Conservation (phyloP, 257 asterid genomes). For the Mitragyna speciosa region DNA sequence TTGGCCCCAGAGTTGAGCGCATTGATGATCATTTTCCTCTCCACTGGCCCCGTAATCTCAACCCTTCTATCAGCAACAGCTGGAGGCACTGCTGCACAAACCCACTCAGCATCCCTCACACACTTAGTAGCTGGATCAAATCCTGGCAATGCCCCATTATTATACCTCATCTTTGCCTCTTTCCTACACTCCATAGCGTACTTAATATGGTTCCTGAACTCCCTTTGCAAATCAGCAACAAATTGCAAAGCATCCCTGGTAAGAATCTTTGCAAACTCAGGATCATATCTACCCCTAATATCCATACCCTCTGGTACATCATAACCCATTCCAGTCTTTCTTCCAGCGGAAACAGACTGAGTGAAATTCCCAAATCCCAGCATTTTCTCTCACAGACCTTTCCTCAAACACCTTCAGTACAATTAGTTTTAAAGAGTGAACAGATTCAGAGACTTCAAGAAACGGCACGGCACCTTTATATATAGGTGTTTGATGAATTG, state of each 20-base stretch:
- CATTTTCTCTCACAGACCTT: conserved; percentile 39
- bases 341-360: conserved; percentile 31
- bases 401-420: not conserved
- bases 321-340: conserved; percentile 40
- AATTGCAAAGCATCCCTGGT: conserved; percentile 67
- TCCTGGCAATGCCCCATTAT: conserved; percentile 61
- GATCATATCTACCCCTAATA: conserved; percentile 75
- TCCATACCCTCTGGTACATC: conserved; percentile 86
- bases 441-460: too few species aligned
- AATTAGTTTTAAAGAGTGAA: not conserved
- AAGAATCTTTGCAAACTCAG: conserved; percentile 56
- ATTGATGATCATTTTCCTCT: conserved; percentile 92
- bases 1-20: conserved; percentile 97
- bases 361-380: conserved; percentile 53
- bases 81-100: conserved; percentile 64
- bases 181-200: conserved; percentile 78
- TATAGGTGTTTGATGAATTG: not conserved
- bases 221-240: conserved; percentile 72
- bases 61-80: conserved; percentile 91
- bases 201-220: conserved; percentile 59
- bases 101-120: conserved; percentile 71
- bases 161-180: conserved; percentile 65
- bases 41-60: conserved; percentile 96
- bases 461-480: not conserved
- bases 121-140: conserved; percentile 77